Evolutionary conservation across 306 rosid genomes (phyloP), one percentile per base, ranked within the genome.

Genomic region (Sechiopsis laciniata): DNA sequence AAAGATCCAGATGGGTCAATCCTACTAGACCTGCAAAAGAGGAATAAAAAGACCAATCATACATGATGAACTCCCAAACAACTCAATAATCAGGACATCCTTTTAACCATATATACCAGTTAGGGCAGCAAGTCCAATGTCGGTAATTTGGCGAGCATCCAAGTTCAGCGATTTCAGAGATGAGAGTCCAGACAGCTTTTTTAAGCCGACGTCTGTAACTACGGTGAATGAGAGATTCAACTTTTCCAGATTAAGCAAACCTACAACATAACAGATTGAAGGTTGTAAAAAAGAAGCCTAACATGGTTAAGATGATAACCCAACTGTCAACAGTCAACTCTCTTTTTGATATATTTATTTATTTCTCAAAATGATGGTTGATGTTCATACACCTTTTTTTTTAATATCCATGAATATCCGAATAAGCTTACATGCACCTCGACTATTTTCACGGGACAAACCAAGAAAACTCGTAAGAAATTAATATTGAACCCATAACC

Each of bases 161-260:
- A 94, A 91, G 86, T 94, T 94, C 42, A 94, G 99, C 6, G 96
- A 94, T 87, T 83, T 94, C 15, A 94, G 90, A 79, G 96, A 88
- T 10, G 88, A 84, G 73, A 94, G 95, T 48, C 95, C 91, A 26
- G 97, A 72, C 73, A 94, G 76, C 78, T 81, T 91, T 66, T 83
- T 85, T 57, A 94, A 88, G 61, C 97, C 95, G 77, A 62, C 45
- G 74, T 91, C 95, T 48, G 84, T 79, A 67, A 94, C 82, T 71
- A 52, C 72, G 8, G 99, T 94, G 84, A 94, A 94, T 15, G 99
- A 94, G 62, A 94, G 85, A 81, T 94, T 89, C 78, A 94, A 76
- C 69, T 86, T 94, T 88, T 89, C 96, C 79, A 94, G 87, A 64
- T 78, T 74, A 73, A 85, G 74, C 90, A 94, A 79, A 75, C 97